Evolutionary conservation across 257 asterid species (phyloP).

Genomic region (Nicotiana obtusifolia): DNA sequence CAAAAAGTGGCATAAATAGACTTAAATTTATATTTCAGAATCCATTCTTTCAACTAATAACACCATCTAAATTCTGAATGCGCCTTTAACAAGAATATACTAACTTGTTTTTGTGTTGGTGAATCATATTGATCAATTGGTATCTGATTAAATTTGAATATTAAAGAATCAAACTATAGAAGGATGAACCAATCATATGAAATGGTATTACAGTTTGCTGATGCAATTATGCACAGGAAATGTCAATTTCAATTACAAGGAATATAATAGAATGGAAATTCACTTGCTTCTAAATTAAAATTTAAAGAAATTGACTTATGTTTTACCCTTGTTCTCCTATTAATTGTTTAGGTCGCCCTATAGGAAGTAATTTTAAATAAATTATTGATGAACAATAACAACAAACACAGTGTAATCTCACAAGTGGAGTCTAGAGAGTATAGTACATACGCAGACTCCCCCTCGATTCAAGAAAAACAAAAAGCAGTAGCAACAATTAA

Average conservation of each 20-base stretch:
- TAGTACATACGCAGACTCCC: too few species aligned
- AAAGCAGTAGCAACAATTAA: too few species aligned
- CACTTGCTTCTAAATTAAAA: not conserved
- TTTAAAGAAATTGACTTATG: not conserved
- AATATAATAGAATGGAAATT: not conserved
- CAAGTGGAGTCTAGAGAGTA: too few species aligned
- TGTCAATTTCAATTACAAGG: not conserved
- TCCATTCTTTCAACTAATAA: not conserved
- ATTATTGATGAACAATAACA: not conserved
- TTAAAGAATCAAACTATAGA: not conserved
- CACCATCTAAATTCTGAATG: not conserved
- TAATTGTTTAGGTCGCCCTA: not conserved
- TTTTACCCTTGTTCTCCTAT: too few species aligned
- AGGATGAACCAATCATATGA: not conserved
- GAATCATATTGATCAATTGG: not conserved
- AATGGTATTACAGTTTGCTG: not conserved
- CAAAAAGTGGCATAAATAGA: not conserved
- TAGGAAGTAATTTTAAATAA: not conserved
- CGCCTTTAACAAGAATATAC: not conserved
- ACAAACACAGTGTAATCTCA: too few species aligned
- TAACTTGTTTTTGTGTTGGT: not conserved
- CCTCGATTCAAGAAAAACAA: too few species aligned
- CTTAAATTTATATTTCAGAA: not conserved
- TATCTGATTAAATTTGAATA: not conserved
- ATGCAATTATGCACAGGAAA: not conserved